Conservation (phyloP, 305 asterid species). For the Ilex paraguariensis region DNA sequence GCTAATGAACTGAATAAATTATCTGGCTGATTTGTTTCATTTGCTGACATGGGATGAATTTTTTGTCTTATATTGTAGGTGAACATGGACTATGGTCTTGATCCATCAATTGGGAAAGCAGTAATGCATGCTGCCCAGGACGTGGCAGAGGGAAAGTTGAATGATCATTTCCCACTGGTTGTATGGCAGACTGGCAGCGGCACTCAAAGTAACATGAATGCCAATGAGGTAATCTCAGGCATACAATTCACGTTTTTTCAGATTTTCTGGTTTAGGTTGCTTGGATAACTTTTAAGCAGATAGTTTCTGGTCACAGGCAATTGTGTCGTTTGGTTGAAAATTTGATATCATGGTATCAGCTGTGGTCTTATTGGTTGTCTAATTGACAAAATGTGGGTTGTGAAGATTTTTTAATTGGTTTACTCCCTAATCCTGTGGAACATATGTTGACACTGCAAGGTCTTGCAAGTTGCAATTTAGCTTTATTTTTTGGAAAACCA, state of each 20-base stretch:
- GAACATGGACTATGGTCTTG: conserved; percentile 93
- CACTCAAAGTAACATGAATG: conserved; percentile 98
- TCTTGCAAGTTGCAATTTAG: too few species aligned
- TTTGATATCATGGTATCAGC: too few species aligned
- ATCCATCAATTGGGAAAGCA: conserved; percentile 87
- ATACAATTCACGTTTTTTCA: conserved; percentile 10
- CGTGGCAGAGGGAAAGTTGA: conserved; percentile 90
- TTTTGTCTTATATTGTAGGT: conserved; percentile 40
- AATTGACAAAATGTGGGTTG: too few species aligned
- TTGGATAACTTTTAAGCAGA: conserved; percentile 1
- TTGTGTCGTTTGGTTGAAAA: too few species aligned
- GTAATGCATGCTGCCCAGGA: conserved; percentile 97
- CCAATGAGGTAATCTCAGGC: conserved; percentile 70
- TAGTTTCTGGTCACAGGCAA: too few species aligned
- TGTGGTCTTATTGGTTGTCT: too few species aligned
- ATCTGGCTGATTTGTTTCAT: too few species aligned
- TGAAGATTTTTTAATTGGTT: too few species aligned
- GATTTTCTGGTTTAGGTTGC: background rate
- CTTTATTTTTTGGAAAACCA: too few species aligned
- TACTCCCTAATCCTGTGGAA: too few species aligned
- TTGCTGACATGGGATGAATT: background rate
- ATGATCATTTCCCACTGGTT: conserved; percentile 94
- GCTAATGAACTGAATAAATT: too few species aligned
- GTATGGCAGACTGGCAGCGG: conserved; percentile 99
- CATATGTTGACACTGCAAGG: too few species aligned